Conservation (phyloP, 257 asterid species). For the Solanum chilense region DNA sequence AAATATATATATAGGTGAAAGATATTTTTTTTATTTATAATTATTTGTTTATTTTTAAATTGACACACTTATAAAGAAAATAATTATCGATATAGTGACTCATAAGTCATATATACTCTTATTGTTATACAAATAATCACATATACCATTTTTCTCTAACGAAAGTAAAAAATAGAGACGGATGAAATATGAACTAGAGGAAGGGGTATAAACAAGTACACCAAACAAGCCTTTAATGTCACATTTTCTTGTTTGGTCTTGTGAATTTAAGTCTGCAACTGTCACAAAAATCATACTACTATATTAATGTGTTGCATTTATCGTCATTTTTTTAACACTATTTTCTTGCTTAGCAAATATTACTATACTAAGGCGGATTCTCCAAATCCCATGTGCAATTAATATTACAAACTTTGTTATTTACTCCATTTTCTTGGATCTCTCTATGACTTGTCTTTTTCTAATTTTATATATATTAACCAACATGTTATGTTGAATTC, state of each 20-base stretch:
- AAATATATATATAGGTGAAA: background rate
- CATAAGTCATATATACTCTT: no score
- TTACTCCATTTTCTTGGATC: conserved; percentile 16
- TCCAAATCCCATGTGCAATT: conserved; percentile 12
- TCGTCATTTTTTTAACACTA: conserved; percentile 13
- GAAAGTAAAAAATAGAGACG: no score
- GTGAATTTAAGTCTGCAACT: background rate
- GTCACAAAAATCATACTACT: background rate
- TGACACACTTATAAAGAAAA: no score
- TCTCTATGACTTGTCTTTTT: background rate
- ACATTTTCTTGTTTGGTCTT: background rate
- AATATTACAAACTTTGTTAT: conserved; percentile 17
- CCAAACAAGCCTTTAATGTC: background rate
- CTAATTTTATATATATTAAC: background rate
- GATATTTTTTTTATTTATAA: background rate
- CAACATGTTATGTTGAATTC: background rate
- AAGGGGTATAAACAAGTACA: no score
- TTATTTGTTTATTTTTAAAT: no score
- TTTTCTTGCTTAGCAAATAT: background rate
- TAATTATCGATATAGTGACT: no score
- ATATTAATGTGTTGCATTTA: conserved; percentile 1
- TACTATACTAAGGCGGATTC: conserved; percentile 16
- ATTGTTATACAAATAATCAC: no score
- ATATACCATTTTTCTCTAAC: no score
- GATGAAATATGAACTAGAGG: no score